Percentiles rank a stretch among this genome's conserved stretches.
Evolutionary conservation across 257 asterid species (phyloP).

Genomic region (Rauvolfia tetraphylla): DNA sequence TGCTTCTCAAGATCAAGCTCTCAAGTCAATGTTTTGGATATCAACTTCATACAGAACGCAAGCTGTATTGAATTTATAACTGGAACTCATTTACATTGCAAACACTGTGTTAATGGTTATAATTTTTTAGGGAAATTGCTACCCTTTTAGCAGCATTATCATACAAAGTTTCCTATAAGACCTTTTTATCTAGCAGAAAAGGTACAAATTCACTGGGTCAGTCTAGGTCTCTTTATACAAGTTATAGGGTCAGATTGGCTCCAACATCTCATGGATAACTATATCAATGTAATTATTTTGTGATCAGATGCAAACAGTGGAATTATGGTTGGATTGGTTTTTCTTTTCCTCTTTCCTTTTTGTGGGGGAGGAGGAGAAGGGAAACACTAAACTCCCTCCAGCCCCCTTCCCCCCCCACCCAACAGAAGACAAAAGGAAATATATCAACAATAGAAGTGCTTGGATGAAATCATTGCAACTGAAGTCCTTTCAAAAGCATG

Average conservation of each 20-base stretch:
- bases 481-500: background rate
- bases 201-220: background rate
- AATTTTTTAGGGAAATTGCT: background rate
- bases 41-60: background rate
- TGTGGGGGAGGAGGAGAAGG: background rate
- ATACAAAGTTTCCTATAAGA: background rate
- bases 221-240: background rate
- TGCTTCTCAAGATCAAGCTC: background rate
- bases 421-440: background rate
- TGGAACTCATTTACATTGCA: background rate
- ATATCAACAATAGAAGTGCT: background rate
- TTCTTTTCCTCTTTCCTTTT: background rate
- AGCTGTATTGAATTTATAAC: background rate
- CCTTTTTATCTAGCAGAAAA: background rate
- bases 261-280: background rate
- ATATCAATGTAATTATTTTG: background rate
- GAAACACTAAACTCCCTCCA: background rate
- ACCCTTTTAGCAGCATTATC: background rate
- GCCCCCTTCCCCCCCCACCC: background rate
- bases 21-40: background rate
- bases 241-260: background rate
- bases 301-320: background rate
- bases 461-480: background rate
- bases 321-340: background rate
- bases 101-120: background rate